Evolutionary conservation across 768 basidiomycete species (phyloP).

Genomic region (Lactarius hatsudake): DNA sequence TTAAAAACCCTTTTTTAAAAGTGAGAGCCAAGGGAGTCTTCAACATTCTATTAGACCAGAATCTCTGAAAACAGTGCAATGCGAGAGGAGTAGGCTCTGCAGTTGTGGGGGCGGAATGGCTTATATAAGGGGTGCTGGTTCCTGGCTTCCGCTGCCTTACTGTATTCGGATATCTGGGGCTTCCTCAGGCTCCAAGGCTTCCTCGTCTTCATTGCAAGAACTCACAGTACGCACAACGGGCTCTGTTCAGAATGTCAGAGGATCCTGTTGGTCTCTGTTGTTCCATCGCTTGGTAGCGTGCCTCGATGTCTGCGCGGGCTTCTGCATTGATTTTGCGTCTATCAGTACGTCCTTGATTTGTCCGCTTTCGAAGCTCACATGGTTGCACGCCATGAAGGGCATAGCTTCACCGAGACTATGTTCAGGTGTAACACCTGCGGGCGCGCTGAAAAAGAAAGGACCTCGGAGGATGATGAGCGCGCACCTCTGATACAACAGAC

Average conservation of each 20-base stretch:
- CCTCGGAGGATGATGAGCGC: background rate
- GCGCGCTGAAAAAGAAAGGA: background rate
- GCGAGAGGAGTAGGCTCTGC: too few relatives aligned
- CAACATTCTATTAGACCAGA: too few relatives aligned
- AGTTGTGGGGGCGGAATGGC: too few relatives aligned
- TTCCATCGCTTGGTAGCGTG: conserved; percentile 16
- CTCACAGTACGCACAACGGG: background rate
- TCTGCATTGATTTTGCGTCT: conserved; percentile 23
- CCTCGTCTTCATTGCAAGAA: too few relatives aligned
- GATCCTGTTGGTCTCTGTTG: conserved; percentile 15
- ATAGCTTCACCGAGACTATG: conserved; percentile 15
- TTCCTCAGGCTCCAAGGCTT: too few relatives aligned
- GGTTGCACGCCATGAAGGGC: background rate
- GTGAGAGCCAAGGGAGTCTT: too few relatives aligned
- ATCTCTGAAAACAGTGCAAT: too few relatives aligned
- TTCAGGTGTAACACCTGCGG: conserved; percentile 4
- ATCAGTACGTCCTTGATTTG: conserved; percentile 11
- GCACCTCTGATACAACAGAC: conserved; percentile 20
- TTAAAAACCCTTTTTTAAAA: too few relatives aligned
- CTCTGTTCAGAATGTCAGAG: conserved; percentile 10
- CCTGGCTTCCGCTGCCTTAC: too few relatives aligned
- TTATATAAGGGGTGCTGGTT: too few relatives aligned
- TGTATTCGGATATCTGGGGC: too few relatives aligned
- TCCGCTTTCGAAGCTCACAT: too few relatives aligned
- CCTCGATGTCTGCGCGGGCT: conserved; percentile 16